These are phyloP conservation scores for Talaromyces sp. DNA, from an alignment of 2,329 filamentous ascomycete species.

Conservation along the genomic window DNA sequence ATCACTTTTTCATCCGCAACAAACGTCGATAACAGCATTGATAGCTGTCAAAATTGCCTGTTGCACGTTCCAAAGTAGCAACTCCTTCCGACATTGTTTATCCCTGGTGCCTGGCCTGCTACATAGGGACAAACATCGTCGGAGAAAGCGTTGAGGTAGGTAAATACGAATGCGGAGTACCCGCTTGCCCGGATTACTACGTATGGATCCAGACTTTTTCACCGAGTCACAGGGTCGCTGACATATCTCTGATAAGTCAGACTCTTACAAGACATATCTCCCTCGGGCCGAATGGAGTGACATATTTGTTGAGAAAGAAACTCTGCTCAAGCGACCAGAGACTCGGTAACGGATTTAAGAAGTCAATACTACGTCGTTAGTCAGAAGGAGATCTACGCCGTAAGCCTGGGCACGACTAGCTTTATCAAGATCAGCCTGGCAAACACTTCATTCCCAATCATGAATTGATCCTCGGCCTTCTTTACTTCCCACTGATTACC, in stretches of 20 bases:
- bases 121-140: not conserved
- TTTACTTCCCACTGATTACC: not conserved
- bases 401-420: constrained; percentile 42
- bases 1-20: not conserved
- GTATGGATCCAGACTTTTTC: not conserved
- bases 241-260: not conserved
- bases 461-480: not conserved
- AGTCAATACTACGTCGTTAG: constrained; percentile 11
- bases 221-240: constrained; percentile 3
- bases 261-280: not conserved
- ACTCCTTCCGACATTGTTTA: not conserved
- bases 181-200: constrained; percentile 1
- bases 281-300: constrained; percentile 14
- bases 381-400: constrained; percentile 47
- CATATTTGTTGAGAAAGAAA: not conserved
- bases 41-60: not conserved
- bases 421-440: constrained; percentile 4
- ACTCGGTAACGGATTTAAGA: not conserved
- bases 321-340: not conserved
- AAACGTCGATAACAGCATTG: not conserved
- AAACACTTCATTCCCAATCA: constrained; percentile 15
- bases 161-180: constrained; percentile 10
- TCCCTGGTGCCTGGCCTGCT: not conserved
- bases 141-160: constrained; percentile 4
- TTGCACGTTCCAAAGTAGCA: not conserved